Conservation (phyloP, 1,284 basidiomycete genomes). For the Sphagnurus paluster region DNA sequence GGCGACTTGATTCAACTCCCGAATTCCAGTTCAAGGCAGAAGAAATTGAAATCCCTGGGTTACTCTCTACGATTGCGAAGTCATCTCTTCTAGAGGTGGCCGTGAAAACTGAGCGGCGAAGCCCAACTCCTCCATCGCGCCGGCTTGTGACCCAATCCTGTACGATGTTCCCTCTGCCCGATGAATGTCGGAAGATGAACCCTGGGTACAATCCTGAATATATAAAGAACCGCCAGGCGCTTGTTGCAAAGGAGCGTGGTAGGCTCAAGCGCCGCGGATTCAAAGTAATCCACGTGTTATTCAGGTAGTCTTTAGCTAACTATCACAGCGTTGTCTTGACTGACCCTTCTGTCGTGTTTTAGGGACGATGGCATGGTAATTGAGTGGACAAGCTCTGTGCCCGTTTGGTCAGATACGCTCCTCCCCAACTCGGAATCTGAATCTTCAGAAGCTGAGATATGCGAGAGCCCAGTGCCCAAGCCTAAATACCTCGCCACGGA, state of each 20-base stretch:
- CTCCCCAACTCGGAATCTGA: conserved; percentile 11
- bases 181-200: conserved; percentile 23
- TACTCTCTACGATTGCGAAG: not conserved
- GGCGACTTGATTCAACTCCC: conserved; percentile 9
- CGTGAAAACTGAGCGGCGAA: conserved; percentile 11
- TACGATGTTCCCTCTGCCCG: conserved; percentile 26
- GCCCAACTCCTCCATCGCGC: conserved; percentile 10
- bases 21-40: conserved; percentile 1
- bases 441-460: not conserved
- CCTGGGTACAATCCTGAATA: conserved; percentile 20
- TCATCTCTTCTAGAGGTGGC: not conserved
- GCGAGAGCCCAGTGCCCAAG: too few species aligned
- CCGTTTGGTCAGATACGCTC: conserved; percentile 33
- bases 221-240: conserved; percentile 19
- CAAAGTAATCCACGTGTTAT: conserved; percentile 20
- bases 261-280: conserved; percentile 22
- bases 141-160: conserved; percentile 26
- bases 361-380: conserved; percentile 34
- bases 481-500: not conserved
- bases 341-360: not conserved
- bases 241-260: conserved; percentile 20
- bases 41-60: not conserved
- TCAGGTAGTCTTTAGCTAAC: conserved; percentile 12
- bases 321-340: not conserved
- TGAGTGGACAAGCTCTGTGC: conserved; percentile 29